phyloP scores from a whole-genome alignment of 306 rosid genomes.

The Corylus heterophylla region DNA sequence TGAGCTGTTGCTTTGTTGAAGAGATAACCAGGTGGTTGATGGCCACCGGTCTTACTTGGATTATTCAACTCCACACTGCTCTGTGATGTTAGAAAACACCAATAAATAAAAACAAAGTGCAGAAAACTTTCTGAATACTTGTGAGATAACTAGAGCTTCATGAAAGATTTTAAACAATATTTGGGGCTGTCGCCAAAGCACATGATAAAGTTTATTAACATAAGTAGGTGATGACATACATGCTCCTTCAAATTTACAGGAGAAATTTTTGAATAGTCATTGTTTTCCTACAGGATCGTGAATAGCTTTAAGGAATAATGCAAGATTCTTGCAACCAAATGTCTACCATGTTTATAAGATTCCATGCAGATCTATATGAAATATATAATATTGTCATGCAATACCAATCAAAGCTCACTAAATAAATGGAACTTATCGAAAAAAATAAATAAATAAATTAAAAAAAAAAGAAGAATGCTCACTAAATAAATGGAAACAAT shows the following conservation, averaged over 20 bases:
- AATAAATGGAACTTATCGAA: too few species aligned
- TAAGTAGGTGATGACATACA: neutral
- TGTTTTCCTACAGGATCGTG: neutral
- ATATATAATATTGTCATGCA: neutral
- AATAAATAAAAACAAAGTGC: conserved; percentile 14
- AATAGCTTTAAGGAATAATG: neutral
- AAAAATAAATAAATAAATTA: too few species aligned
- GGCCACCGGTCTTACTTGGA: conserved; percentile 7
- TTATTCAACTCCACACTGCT: conserved; percentile 40
- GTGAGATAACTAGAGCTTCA: conserved; percentile 5
- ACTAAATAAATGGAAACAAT: neutral
- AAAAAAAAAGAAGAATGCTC: neutral
- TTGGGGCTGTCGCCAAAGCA: neutral
- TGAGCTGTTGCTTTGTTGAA: conserved; percentile 28
- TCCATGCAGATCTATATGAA: neutral
- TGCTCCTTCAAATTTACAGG: neutral
- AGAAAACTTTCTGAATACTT: neutral
- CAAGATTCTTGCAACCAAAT: neutral
- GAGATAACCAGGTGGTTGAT: conserved; percentile 34
- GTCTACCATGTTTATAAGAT: neutral
- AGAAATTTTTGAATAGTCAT: neutral
- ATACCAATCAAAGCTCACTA: neutral
- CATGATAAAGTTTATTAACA: neutral
- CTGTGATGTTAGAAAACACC: conserved; percentile 25
- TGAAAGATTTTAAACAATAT: neutral